Percentiles rank a stretch among this genome's conserved stretches.
These are phyloP conservation scores for Epichloe sp. DNA, from an alignment of 2,329 filamentous ascomycete species.

Conservation along the genomic window DNA sequence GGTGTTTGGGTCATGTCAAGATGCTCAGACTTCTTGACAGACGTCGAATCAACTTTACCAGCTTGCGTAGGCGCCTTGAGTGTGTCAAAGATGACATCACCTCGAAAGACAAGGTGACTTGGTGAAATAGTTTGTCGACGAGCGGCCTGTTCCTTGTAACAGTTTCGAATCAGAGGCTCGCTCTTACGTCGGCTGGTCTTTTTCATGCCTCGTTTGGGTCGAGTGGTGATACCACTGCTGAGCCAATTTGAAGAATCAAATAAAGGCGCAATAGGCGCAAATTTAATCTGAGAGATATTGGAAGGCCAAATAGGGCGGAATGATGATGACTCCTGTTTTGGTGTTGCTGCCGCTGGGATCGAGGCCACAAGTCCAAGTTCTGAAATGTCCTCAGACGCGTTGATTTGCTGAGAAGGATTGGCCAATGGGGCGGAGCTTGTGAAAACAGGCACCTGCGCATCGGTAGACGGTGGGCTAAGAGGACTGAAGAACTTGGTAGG, in stretches of 20 bases:
- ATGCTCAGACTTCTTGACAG: neutral
- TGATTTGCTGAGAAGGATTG: neutral
- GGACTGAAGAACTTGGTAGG: neutral
- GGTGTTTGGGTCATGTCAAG: neutral
- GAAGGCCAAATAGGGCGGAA: conserved; percentile 9
- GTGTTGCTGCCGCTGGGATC: conserved; percentile 11
- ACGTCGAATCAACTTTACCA: neutral
- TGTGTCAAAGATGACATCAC: neutral
- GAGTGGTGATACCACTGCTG: conserved; percentile 10
- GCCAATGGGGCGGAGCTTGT: neutral
- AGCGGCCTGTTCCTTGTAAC: conserved; percentile 9
- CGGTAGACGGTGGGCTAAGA: neutral
- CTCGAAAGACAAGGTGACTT: conserved; percentile 10
- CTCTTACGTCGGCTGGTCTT: conserved; percentile 18
- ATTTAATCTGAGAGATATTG: conserved; percentile 12
- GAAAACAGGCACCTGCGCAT: neutral
- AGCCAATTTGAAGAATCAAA: conserved; percentile 18
- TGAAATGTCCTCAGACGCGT: conserved; percentile 5
- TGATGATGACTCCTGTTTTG: conserved; percentile 6
- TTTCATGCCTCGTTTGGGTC: conserved; percentile 12
- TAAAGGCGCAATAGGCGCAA: conserved; percentile 15
- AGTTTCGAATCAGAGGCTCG: conserved; percentile 20
- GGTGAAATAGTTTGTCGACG: conserved; percentile 19
- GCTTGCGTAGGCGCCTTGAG: neutral
- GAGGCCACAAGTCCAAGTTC: conserved; percentile 12